phyloP scores from a whole-genome alignment of 495 filamentous ascomycete species.

The Penicillium angulare region DNA sequence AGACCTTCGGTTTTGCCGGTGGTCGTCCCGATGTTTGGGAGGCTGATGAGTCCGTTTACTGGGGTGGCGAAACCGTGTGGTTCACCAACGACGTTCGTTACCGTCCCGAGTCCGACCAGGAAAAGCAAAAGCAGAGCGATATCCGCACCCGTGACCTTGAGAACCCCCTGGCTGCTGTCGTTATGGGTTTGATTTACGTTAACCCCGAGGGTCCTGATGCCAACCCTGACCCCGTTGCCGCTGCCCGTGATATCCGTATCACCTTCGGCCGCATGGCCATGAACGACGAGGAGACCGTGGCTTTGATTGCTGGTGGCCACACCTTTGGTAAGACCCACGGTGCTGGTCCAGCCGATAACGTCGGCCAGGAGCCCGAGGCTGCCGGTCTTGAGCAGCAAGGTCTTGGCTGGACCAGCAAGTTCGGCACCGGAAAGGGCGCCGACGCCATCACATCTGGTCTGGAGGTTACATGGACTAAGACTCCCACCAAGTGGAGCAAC shows the following conservation, averaged over 20 bases:
- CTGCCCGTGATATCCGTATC: constrained; percentile 64
- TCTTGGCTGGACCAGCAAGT: constrained; percentile 62
- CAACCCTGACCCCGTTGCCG: constrained; percentile 62
- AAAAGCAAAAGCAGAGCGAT: constrained; percentile 48
- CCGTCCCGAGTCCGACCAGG: constrained; percentile 46
- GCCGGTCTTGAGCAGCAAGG: constrained; percentile 61
- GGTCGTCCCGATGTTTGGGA: constrained; percentile 68
- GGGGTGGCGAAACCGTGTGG: constrained; percentile 71
- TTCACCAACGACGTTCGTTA: constrained; percentile 66
- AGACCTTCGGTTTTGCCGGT: constrained; percentile 69
- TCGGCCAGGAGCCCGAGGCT: constrained; percentile 63
- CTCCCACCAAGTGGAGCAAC: constrained; percentile 67
- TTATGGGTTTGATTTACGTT: constrained; percentile 77
- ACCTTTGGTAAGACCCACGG: constrained; percentile 75
- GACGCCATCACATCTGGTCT: constrained; percentile 70
- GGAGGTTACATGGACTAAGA: constrained; percentile 72
- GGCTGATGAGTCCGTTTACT: constrained; percentile 71
- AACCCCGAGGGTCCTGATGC: constrained; percentile 76
- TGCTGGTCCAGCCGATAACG: constrained; percentile 55
- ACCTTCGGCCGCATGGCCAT: constrained; percentile 76
- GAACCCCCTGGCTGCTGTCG: constrained; percentile 59
- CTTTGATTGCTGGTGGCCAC: constrained; percentile 73
- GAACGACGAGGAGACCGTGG: constrained; percentile 75
- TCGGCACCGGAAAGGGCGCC: constrained; percentile 58
- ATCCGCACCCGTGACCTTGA: constrained; percentile 62